Base-by-base conservation (phyloP, 192 early-diverging fungal genomes). In the Ambispora gerdemannii region DNA sequence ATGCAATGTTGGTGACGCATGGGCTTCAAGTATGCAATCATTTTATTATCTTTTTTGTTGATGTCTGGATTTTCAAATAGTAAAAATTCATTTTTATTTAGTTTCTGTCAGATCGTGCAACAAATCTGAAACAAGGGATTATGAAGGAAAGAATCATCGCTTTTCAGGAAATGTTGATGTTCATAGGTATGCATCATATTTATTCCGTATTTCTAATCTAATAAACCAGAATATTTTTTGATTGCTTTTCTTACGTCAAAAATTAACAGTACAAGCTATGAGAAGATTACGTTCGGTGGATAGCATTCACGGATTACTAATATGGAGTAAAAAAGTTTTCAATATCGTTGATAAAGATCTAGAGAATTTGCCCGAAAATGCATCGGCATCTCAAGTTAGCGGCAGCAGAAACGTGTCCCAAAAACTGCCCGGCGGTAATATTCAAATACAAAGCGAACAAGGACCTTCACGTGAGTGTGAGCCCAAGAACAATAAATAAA, bases 1-100 rank as follows among this genome's bases (percentile, higher is more conserved):
- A 77, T 60, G 73, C 74, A 50, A 59, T 78, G 24, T 49, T 81
- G 15, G 74, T 83, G 52, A 72, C 72, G 1, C 73, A 83, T 50
- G 62, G 75, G 27, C 73, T 74, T 22, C 67, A 70, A 62, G 78
- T 81, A 80, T 58, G 38, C 58, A 3, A 11, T 27, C n/a, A n/a
- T n/a, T n/a, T n/a, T n/a, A n/a, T n/a, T n/a, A n/a, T n/a, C n/a
- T n/a, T n/a, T n/a, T n/a, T n/a, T n/a, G n/a, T n/a, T n/a, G n/a
- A n/a, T n/a, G n/a, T n/a, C n/a, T n/a, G n/a, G n/a, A n/a, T n/a
- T n/a, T n/a, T n/a, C n/a, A n/a, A n/a, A n/a, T n/a, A n/a, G n/a
- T n/a, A n/a, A n/a, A n/a, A n/a, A n/a, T n/a, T n/a, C n/a, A 15
- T 3, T 65, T n/a, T 4, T 35, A 38, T 3, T 11, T 43, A 77